A percentile compares a stretch with the other conserved stretches of the same genome.
phyloP scores from a whole-genome alignment of 2,329 filamentous ascomycete species.

The Colletotrichum chrysophilum region DNA sequence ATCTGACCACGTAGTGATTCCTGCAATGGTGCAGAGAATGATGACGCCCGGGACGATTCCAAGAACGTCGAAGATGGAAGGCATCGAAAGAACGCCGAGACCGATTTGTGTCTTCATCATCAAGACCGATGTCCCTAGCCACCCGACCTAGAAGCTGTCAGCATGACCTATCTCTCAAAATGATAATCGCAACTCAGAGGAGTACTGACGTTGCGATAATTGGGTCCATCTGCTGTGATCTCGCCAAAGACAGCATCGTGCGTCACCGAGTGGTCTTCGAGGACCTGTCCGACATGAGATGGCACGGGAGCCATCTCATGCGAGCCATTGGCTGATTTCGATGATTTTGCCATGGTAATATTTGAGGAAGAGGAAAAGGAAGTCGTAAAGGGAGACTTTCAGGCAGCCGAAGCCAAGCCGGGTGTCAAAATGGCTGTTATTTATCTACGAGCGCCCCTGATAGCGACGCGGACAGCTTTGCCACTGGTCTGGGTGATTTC shows the following conservation, averaged over 20 bases:
- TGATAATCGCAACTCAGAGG: constrained; percentile 33
- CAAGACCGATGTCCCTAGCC: constrained; percentile 44
- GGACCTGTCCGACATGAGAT: neutral
- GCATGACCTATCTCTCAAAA: neutral
- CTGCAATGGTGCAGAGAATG: constrained; percentile 40
- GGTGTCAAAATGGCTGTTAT: neutral
- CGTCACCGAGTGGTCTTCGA: neutral
- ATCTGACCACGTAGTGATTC: constrained; percentile 52
- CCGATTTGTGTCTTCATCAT: constrained; percentile 52
- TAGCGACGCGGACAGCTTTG: neutral
- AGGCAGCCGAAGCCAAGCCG: neutral
- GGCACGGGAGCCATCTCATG: neutral
- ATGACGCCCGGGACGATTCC: constrained; percentile 54
- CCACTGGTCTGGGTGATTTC: neutral
- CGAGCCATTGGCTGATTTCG: neutral
- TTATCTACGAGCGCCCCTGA: neutral
- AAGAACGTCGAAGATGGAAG: constrained; percentile 45
- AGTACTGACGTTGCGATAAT: constrained; percentile 8
- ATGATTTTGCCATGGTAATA: neutral
- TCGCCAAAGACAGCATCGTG: constrained; percentile 40
- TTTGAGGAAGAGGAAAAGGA: neutral
- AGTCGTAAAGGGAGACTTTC: neutral
- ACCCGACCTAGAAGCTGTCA: constrained; percentile 38
- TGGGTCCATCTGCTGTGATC: constrained; percentile 23
- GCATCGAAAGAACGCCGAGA: constrained; percentile 52